phyloP scores from a whole-genome alignment of 306 rosid species.

The Sicyos edulis region DNA sequence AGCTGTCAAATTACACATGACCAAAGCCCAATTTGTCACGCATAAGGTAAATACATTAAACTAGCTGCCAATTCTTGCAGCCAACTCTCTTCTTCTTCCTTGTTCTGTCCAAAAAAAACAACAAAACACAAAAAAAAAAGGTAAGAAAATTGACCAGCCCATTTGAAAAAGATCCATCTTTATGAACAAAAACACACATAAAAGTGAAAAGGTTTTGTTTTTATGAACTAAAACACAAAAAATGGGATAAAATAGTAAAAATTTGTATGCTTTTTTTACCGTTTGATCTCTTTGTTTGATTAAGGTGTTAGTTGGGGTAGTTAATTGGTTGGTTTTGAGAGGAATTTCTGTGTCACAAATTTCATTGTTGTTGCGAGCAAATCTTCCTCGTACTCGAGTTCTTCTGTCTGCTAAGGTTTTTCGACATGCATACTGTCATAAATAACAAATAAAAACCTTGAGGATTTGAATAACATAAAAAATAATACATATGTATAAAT shows the following conservation, averaged over 20 bases:
- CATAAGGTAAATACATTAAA: constrained; percentile 47
- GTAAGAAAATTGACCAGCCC: not conserved
- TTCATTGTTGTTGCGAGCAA: constrained; percentile 81
- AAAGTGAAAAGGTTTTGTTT: no score
- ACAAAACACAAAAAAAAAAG: not conserved
- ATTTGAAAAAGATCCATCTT: not conserved
- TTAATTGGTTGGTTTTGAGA: not conserved
- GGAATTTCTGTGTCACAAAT: constrained; percentile 36
- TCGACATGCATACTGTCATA: constrained; percentile 79
- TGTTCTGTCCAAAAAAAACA: constrained; percentile 20
- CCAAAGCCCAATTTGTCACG: constrained; percentile 19
- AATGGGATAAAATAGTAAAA: not conserved
- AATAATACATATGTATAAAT: no score
- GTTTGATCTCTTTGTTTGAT: constrained; percentile 17
- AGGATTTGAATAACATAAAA: not conserved
- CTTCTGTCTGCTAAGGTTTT: constrained; percentile 93
- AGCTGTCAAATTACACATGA: not conserved
- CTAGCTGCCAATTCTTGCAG: constrained; percentile 75
- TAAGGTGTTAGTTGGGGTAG: no score
- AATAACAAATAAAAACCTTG: not conserved
- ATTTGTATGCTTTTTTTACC: not conserved
- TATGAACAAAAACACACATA: no score
- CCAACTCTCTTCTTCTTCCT: constrained; percentile 74
- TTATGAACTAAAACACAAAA: no score
- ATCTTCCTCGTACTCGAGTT: constrained; percentile 91